Evolutionary conservation across 176 grass and related monocot species (phyloP).

Genomic region (Secale cereale): DNA sequence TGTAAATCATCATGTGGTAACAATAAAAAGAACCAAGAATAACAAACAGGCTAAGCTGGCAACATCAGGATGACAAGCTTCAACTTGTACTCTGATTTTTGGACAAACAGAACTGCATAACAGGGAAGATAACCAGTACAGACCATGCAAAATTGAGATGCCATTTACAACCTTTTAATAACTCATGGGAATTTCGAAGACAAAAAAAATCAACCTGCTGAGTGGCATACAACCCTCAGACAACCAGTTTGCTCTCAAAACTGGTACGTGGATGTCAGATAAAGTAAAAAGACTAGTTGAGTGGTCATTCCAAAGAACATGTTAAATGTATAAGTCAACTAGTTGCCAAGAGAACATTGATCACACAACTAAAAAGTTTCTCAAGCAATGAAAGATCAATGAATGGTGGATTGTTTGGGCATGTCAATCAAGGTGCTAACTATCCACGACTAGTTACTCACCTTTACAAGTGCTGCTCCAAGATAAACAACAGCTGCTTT

Average conservation of each 20-base stretch:
- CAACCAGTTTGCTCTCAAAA: neutral
- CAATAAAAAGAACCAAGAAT: neutral
- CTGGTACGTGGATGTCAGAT: neutral
- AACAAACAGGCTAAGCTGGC: neutral
- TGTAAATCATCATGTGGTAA: neutral
- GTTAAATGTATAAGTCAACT: neutral
- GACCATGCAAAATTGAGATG: neutral
- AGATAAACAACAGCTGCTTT: slow-evolving; percentile 94
- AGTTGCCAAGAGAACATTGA: neutral
- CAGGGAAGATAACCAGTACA: neutral
- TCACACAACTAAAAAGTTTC: neutral
- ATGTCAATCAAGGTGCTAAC: neutral
- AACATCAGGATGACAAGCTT: slow-evolving; percentile 5
- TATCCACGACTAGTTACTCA: slow-evolving; percentile 20
- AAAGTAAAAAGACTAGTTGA: neutral
- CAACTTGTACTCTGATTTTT: neutral
- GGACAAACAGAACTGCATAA: neutral
- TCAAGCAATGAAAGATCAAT: neutral
- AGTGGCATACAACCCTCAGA: neutral
- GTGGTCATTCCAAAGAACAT: neutral
- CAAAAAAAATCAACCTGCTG: neutral
- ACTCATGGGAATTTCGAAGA: neutral
- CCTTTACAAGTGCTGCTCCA: slow-evolving; percentile 89
- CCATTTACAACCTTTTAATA: neutral
- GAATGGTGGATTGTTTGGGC: neutral